Base-by-base conservation (phyloP, 805 yeast species). In the Wickerhamiella qilinensis region DNA sequence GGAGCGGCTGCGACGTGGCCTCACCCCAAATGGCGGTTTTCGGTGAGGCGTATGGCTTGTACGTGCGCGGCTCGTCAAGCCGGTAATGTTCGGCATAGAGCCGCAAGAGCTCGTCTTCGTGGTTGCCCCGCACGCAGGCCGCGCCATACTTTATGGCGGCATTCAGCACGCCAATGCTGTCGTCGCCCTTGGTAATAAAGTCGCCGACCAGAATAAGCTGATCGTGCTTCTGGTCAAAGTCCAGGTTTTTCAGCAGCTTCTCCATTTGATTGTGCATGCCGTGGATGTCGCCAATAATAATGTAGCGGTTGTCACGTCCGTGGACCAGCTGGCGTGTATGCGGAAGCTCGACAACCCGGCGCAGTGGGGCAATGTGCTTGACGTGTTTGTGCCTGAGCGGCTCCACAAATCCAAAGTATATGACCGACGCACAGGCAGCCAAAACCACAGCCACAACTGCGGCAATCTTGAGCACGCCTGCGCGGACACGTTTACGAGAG, bases 231-330 rank as follows among this genome's bases (percentile, higher is more conserved):
- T 55, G 48, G 17, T 61, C 49, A 14, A 56, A 53, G 40, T 72
- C 63, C 17, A 71, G 48, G 49, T 71, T 67, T 7, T 62, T 49
- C 39, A 86, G 58, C 30, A 88, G 60, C 36, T 63, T 57, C 40
- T 54, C 53, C 39, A 85, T 59, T 49, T 72, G 73, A 6, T 63
- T 58, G 48, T 65, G 72, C 47, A 76, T 75, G 2, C 95, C 96
- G 58, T 86, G 97, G 18, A 86, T 72, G 55, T 86, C 97, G 3
- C 97, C 96, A 20, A 86, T 65, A 35, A 84, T 52, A 3, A 88
- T 64, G 14, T 80, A 51, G 43, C 93, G 63, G 30, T 30, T 36
- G 3, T 16, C 19, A 5, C 30, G n/a, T 14, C 39, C 43, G 8
- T 29, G 35, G 11, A 39, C 36, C 9, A 50, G 43, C 36, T 39